Evolutionary conservation across 352 stramenopile species (phyloP).

Genomic region (Phytophthora sp.): DNA sequence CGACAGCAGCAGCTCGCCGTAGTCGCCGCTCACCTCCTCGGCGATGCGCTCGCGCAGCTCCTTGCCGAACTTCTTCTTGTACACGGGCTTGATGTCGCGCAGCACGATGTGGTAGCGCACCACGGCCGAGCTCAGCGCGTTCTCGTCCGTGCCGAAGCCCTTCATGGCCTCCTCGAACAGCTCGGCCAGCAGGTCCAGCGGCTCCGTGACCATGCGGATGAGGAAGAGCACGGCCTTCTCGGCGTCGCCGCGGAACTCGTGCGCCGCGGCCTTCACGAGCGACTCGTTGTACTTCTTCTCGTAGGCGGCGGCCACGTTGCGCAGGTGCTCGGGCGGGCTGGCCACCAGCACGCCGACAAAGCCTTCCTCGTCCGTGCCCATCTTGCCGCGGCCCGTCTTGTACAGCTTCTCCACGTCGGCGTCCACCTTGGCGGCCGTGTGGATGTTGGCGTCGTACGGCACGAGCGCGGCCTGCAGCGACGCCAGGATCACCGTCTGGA

Average conservation of each 20-base stretch:
- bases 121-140: slow-evolving; percentile 62
- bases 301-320: slow-evolving; percentile 63
- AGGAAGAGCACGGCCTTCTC: slow-evolving; percentile 71
- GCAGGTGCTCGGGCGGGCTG: slow-evolving; percentile 67
- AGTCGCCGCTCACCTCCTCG: slow-evolving; percentile 77
- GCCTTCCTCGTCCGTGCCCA: slow-evolving; percentile 72
- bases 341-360: slow-evolving; percentile 65
- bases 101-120: slow-evolving; percentile 87
- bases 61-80: slow-evolving; percentile 85
- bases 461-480: slow-evolving; percentile 62
- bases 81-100: slow-evolving; percentile 80
- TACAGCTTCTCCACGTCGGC: slow-evolving; percentile 69
- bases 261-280: slow-evolving; percentile 62
- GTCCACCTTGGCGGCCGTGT: slow-evolving; percentile 70
- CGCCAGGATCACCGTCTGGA: slow-evolving; percentile 75
- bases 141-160: slow-evolving; percentile 74
- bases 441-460: slow-evolving; percentile 62
- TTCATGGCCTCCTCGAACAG: slow-evolving; percentile 78
- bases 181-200: slow-evolving; percentile 64
- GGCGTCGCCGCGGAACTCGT: slow-evolving; percentile 68
- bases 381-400: slow-evolving; percentile 70
- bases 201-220: slow-evolving; percentile 68
- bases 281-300: slow-evolving; percentile 75
- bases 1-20: slow-evolving; percentile 66
- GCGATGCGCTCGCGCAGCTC: slow-evolving; percentile 84